Conservation (phyloP, 2,329 filamentous ascomycete genomes). For the Claviceps pusilla region DNA sequence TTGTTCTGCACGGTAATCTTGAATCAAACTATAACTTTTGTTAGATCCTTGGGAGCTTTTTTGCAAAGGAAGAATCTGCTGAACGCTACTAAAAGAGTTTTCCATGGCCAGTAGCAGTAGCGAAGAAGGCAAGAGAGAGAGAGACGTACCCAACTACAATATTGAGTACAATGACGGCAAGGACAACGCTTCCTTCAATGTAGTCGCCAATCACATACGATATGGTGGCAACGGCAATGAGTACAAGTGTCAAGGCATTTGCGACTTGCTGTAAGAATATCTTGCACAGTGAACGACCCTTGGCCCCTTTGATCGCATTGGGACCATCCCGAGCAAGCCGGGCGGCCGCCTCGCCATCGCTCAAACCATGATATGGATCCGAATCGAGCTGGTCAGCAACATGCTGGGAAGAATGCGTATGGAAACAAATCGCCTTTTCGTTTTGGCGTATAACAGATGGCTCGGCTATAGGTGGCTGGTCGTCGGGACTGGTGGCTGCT, state of each 20-base stretch:
- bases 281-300: constrained; percentile 57
- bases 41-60: neutral
- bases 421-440: constrained; percentile 20
- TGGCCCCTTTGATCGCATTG: constrained; percentile 57
- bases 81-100: neutral
- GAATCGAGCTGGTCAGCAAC: constrained; percentile 26
- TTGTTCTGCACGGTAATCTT: constrained; percentile 47
- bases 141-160: constrained; percentile 42
- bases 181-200: constrained; percentile 48
- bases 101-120: neutral
- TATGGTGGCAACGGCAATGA: constrained; percentile 59
- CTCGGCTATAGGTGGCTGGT: constrained; percentile 26
- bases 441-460: constrained; percentile 16
- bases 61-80: neutral
- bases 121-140: neutral
- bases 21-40: constrained; percentile 29
- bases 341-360: constrained; percentile 44
- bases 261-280: constrained; percentile 64
- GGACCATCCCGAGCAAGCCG: constrained; percentile 52
- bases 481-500: constrained; percentile 20
- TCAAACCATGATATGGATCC: constrained; percentile 44
- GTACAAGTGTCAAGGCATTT: constrained; percentile 60
- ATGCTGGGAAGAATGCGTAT: constrained; percentile 21
- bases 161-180: constrained; percentile 51
- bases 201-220: constrained; percentile 52